Evolutionary conservation across 2,329 filamentous ascomycete genomes (phyloP), one percentile per base, ranked within the genome.

Genomic region (Diaporthe sp.): DNA sequence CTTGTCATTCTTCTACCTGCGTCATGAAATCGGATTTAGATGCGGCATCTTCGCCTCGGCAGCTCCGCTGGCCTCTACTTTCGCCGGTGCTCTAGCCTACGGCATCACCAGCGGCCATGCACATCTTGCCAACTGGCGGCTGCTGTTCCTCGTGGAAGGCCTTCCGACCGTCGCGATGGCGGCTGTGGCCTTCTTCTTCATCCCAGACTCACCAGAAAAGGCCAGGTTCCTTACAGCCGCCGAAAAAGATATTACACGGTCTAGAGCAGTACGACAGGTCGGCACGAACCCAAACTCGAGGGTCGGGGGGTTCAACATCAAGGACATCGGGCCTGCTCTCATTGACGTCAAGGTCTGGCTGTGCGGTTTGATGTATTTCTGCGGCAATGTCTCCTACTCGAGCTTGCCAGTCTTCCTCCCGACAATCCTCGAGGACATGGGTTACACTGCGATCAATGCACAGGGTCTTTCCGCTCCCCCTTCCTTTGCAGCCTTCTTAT

Each of bases 1-100:
- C 67, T n/a, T 71, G 34, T 71, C 67, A 2, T 57, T 71, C 8
- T 71, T 71, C 34, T 71, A 71, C 51, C 49, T 71, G 20, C 67
- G 67, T 22, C 49, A 71, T 20, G 67, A 71, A 55, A 44, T 71
- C 28, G 67, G 63, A 55, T 57, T 71, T 17, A 57, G 67, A 57
- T 71, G 67, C n/a, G 67, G 67, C 49, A 71, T 71, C n/a, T 71
- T 63, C 5, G 77, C 58, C 31, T 78, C 72, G 31, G 65, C 72
- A 3, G 71, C 77, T 28, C 78, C 78, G 39, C 37, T 73, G 9
- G 60, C 77, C 20, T 78, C 77, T 0, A 78, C 63, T 9, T 37
- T 49, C 15, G 58, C 28, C 0, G 49, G 68, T 5, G 71, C 51
- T 17, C 68, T 71, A 4, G 71, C 55, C 55, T 76, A 65, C 34